Evolutionary conservation across 176 grass and related monocot species (phyloP).

Genomic region (Musa troglodytarum): DNA sequence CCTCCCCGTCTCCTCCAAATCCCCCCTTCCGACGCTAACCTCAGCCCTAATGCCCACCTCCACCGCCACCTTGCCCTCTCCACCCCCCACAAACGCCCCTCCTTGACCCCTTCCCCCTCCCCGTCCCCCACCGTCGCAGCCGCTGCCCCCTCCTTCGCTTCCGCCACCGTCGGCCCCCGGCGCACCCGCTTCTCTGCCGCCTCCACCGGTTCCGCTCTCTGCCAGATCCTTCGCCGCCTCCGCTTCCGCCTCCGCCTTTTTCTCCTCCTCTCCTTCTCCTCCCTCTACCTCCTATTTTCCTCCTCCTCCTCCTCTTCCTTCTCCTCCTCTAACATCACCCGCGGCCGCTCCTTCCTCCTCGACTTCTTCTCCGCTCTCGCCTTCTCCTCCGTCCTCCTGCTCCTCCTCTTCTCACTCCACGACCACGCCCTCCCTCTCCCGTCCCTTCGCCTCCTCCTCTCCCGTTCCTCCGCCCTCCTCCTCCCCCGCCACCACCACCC

Average conservation of each 20-base stretch:
- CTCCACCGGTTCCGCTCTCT: constrained; percentile 1
- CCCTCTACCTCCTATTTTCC: constrained; percentile 51
- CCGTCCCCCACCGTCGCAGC: constrained; percentile 11
- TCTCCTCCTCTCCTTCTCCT: constrained; percentile 59
- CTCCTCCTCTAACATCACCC: constrained; percentile 27
- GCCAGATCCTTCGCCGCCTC: constrained; percentile 23
- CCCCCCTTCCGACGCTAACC: neutral
- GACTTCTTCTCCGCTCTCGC: constrained; percentile 86
- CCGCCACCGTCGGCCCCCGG: constrained; percentile 15
- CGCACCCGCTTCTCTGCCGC: too few species aligned
- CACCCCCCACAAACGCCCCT: constrained; percentile 26
- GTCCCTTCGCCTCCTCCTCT: constrained; percentile 27
- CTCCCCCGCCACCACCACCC: constrained; percentile 23
- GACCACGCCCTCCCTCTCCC: neutral
- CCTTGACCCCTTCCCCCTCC: constrained; percentile 26
- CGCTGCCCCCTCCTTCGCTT: too few species aligned
- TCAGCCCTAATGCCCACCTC: constrained; percentile 12
- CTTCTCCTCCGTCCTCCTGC: constrained; percentile 70
- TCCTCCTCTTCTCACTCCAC: constrained; percentile 54
- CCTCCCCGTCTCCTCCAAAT: neutral
- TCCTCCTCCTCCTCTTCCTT: constrained; percentile 55
- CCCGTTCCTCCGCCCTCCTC: constrained; percentile 35
- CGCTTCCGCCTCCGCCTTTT: constrained; percentile 15
- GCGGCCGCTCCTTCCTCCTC: constrained; percentile 53
- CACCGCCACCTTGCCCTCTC: constrained; percentile 50